Base-by-base conservation (phyloP, 192 early-diverging fungal genomes). In the Backusella psychrophila region DNA sequence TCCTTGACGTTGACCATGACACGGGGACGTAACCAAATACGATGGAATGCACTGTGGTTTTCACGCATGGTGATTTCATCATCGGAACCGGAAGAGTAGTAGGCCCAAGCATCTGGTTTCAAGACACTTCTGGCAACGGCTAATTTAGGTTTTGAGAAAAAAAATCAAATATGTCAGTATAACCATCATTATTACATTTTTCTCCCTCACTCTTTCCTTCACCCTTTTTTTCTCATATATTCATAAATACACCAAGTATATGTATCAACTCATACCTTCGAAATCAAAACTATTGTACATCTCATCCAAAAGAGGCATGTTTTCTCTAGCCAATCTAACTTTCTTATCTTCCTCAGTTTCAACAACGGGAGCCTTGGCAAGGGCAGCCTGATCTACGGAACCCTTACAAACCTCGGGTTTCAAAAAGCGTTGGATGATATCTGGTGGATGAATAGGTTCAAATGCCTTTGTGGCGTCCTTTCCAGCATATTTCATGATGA, bases 11-110 rank as follows among this genome's bases (percentile, higher is more conserved):
- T 89, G 41, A 91, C 88, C 39, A 96, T 84, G 76, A 94, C 87
- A 41, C 93, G 87, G 42, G 94, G 93, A 33, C 86, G 84, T 31
- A 95, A 74, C 82, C 87, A 90, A 44, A 94, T 86, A 66, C 93
- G 88, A 66, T 88, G 86, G 78, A 91, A 95, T 11, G 93, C 93
- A n/a, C 80, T 84, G 49, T 90, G 91, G 78, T 96, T 96, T 76
- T 96, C 95, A 34, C 89, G 85, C 78, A 94, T 76, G 1, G 93
- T 93, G 38, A 94, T 86, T 85, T 95, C 94, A 76, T 96, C 94
- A 66, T 93, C 93, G 4, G 91, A 84, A 36, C 91, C 95, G 36
- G 90, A 92, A 41, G 90, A 93, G 74, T 94, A 96, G 83, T 96
- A 96, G 34, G 90, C 91, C 89, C 94, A 94, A 1, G 93, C 92